phyloP scores from a whole-genome alignment of 2,329 filamentous ascomycete genomes.

The Clarireedia monteithiana region DNA sequence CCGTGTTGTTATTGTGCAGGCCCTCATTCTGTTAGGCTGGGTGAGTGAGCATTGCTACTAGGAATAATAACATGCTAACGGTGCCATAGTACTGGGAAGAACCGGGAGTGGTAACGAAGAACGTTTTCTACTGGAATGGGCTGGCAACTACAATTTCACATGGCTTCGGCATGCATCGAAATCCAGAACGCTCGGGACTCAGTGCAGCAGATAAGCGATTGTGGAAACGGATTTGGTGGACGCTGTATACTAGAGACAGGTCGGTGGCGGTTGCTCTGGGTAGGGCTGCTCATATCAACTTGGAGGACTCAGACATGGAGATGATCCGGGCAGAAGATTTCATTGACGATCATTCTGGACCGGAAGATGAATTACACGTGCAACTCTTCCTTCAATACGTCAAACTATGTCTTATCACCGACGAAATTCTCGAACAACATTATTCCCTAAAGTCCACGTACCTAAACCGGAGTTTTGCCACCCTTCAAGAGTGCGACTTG shows the following conservation, averaged over 20 bases:
- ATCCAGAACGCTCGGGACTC: conserved; percentile 89
- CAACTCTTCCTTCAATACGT: conserved; percentile 14
- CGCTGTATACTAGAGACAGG: conserved; percentile 85
- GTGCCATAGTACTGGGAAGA: conserved; percentile 83
- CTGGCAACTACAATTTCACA: conserved; percentile 93
- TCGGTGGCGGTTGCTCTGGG: conserved; percentile 91
- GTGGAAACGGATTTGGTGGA: conserved; percentile 81
- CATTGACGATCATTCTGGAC: conserved; percentile 61
- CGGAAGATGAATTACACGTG: conserved; percentile 7
- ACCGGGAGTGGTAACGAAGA: conserved; percentile 95
- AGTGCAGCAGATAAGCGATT: conserved; percentile 76
- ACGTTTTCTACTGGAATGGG: conserved; percentile 98
- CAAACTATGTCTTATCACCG: conserved; percentile 79
- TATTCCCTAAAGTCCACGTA: conserved; percentile 92
- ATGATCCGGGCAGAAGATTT: conserved; percentile 96
- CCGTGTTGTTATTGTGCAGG: conserved; percentile 91
- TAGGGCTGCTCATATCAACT: conserved; percentile 86
- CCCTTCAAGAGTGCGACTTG: conserved; percentile 94
- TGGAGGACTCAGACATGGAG: conserved; percentile 93
- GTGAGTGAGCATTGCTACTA: conserved; percentile 31
- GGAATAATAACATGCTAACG: background rate
- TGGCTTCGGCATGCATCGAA: conserved; percentile 94
- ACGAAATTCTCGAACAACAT: conserved; percentile 86
- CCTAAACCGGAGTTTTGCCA: conserved; percentile 79
- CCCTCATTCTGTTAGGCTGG: conserved; percentile 90